Conservation (phyloP, 495 filamentous ascomycete species). For the Xanthoparmelia taractica region DNA sequence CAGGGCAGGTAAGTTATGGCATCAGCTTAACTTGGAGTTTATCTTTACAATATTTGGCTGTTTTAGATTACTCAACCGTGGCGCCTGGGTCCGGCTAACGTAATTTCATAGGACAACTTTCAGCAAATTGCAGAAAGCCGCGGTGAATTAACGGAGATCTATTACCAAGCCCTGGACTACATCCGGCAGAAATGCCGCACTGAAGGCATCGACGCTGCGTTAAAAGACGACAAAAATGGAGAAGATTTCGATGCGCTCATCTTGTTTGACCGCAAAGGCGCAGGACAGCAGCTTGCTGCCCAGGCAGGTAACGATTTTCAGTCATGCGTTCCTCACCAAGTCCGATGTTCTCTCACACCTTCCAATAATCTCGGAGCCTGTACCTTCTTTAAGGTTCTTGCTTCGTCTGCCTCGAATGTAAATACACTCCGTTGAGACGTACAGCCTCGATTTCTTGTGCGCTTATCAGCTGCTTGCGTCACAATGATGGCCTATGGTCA, state of each 20-base stretch:
- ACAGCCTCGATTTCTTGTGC: background rate
- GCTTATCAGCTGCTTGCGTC: background rate
- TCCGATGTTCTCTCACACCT: background rate
- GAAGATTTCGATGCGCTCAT: slow-evolving; percentile 20
- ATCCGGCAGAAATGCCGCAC: slow-evolving; percentile 17
- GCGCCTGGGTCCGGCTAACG: background rate
- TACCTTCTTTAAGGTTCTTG: too few relatives aligned
- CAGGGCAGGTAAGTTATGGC: slow-evolving; percentile 24
- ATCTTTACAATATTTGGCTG: background rate
- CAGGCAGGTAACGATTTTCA: slow-evolving; percentile 23
- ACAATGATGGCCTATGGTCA: too few relatives aligned
- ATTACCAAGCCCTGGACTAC: slow-evolving; percentile 19
- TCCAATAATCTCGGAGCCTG: background rate
- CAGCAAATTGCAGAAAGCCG: slow-evolving; percentile 10
- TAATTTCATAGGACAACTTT: slow-evolving; percentile 16
- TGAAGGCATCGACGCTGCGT: slow-evolving; percentile 28
- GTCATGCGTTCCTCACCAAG: background rate
- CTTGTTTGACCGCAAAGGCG: slow-evolving; percentile 25
- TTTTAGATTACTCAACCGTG: background rate
- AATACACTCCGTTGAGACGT: background rate
- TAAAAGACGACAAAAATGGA: slow-evolving; percentile 3
- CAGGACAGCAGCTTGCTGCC: slow-evolving; percentile 27
- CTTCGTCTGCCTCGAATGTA: background rate
- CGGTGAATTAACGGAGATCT: slow-evolving; percentile 15
- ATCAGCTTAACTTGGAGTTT: too few relatives aligned